These are phyloP conservation scores for Carex scoparia DNA, from an alignment of 176 grass and related monocot genomes.

Conservation along the genomic window DNA sequence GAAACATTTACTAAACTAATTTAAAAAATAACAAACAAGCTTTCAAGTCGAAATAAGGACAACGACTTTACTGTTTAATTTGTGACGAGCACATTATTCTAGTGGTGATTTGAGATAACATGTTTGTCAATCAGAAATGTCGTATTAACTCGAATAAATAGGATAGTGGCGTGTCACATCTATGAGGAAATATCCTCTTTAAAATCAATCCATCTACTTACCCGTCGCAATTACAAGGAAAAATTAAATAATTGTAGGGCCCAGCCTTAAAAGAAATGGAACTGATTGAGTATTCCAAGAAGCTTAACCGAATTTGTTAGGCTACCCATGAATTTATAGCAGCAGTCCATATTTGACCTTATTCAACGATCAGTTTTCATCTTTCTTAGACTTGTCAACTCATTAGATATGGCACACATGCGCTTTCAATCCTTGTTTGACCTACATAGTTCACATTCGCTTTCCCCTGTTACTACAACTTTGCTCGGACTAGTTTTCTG, in stretches of 20 bases:
- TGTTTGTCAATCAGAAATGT: not conserved
- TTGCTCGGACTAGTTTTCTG: not conserved
- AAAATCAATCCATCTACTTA: not conserved
- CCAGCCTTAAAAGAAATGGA: not conserved
- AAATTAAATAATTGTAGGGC: not conserved
- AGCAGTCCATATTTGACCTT: not conserved
- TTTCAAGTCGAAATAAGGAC: not conserved
- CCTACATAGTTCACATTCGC: not conserved
- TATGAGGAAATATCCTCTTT: not conserved
- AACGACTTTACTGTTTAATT: not conserved
- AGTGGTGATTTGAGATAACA: not conserved
- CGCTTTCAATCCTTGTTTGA: not conserved
- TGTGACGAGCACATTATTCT: not conserved
- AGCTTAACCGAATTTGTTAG: not conserved
- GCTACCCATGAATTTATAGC: not conserved
- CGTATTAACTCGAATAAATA: not conserved
- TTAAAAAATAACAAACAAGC: not conserved
- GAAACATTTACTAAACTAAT: not conserved
- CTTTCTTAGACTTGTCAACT: not conserved
- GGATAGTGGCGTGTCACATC: not conserved
- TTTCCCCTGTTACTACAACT: not conserved
- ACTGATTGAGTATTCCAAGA: not conserved
- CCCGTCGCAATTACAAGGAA: not conserved
- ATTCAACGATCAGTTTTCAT: not conserved
- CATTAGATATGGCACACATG: not conserved